Percentiles rank a stretch among this genome's conserved stretches.
These are phyloP conservation scores for Aspergillus sp. DNA, from an alignment of 2,329 filamentous ascomycete species.

Conservation along the genomic window DNA sequence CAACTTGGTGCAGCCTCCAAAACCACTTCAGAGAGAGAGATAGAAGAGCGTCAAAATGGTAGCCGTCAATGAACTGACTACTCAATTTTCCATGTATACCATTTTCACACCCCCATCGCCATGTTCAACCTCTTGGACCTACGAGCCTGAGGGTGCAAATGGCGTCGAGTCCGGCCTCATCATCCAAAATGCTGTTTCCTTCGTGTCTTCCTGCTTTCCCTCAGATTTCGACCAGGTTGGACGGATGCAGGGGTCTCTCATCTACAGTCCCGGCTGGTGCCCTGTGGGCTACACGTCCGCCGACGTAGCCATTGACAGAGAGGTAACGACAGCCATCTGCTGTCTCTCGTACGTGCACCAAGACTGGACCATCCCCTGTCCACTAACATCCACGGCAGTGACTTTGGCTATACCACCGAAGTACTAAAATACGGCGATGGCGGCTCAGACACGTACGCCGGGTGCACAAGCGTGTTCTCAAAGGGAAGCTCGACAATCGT, in stretches of 20 bases:
- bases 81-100: conserved; percentile 1
- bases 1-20: background rate
- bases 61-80: background rate
- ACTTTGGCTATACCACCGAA: conserved; percentile 8
- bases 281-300: conserved; percentile 26
- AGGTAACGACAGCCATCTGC: conserved; percentile 26
- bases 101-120: conserved; percentile 22
- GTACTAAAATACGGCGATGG: background rate
- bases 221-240: conserved; percentile 16
- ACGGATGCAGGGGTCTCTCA: conserved; percentile 8
- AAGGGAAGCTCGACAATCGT: conserved; percentile 1
- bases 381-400: background rate
- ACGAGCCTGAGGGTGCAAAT: conserved; percentile 18
- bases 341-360: conserved; percentile 20
- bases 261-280: conserved; percentile 27
- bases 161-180: conserved; percentile 17
- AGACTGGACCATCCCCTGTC: background rate
- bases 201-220: conserved; percentile 9
- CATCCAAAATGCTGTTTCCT: conserved; percentile 18
- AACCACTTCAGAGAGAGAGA: background rate
- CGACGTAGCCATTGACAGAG: conserved; percentile 13
- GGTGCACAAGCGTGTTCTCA: conserved; percentile 18
- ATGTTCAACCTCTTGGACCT: conserved; percentile 24
- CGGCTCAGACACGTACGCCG: conserved; percentile 4
- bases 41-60: background rate